Evolutionary conservation across 2,329 filamentous ascomycete species (phyloP), one percentile per base, ranked within the genome.

Genomic region (Dactylellina cionopaga): DNA sequence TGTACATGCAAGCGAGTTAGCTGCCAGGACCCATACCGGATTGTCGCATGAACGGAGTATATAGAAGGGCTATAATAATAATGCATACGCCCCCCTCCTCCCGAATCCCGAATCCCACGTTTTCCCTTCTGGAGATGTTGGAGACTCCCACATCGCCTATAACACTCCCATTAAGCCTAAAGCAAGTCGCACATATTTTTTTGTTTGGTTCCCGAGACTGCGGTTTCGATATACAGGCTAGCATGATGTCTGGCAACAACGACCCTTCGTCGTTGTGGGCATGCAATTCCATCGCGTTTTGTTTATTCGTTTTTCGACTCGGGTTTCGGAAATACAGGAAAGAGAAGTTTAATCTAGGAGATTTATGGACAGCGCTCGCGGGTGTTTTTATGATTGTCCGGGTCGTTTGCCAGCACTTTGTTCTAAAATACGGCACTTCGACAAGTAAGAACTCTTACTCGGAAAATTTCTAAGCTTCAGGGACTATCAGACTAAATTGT

Each of bases 371-470:
- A 13, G 63, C 63, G 6, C 44, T 68, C 7, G 63, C 63, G 1
- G 63, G 22, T 2, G 43, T 68, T 17, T 68, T 68, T 52, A 43
- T 68, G 52, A 68, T 68, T n/a, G 63, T 46, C 9, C 43, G 63
- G 22, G 63, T 68, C 27, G 44, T 27, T 7, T 68, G 63, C 35
- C 63, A 68, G 44, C 52, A 59, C 33, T 68, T 52, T 29, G 52
- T 68, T 15, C 47, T 68, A 11, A 68, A 68, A 41, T 68, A 68
- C 31, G 63, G 63, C 22, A 68, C 63, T 2, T 43, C 52, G 25
- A 68, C 63, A 6, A 46, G 63, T 52, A 54, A 55, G 19, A 22
- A 29, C 29, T 27, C 10, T 33, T 25, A n/a, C n/a, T n/a, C n/a
- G n/a, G n/a, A n/a, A n/a, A n/a, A n/a, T n/a, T n/a, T n/a, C n/a